Evolutionary conservation across 495 filamentous ascomycete genomes (phyloP), one percentile per base, ranked within the genome.

Genomic region (Emericellopsis terricola): DNA sequence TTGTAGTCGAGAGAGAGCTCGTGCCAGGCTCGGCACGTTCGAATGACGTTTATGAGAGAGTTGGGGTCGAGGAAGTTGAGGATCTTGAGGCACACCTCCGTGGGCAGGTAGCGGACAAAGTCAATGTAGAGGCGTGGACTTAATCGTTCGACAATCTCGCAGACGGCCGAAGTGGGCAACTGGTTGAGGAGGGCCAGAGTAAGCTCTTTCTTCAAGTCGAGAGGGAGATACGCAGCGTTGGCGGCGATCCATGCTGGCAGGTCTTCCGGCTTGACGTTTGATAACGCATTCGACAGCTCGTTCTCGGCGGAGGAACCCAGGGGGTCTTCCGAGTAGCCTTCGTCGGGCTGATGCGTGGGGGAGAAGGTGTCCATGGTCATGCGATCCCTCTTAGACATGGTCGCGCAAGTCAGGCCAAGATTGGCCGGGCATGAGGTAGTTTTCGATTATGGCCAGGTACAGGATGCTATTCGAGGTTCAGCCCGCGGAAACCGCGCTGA

Each of bases 91-190:
- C 79, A 86, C 37, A 96, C 71, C 49, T 97, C 89, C 1, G 80
- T 71, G 0, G 89, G 89, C 7, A 97, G 70, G 45, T 80, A 72
- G 38, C 71, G 55, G 19, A 93, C 69, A 29, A 92, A 92, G 55
- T 97, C 83, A 56, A 94, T 82, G 52, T 94, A 84, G 16, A 92
- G 74, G 4, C 81, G 69, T 6, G 77, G 80, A 30, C 76, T 73
- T 13, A 92, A 59, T 28, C 80, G 75, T 37, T 57, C 47, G 16
- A 89, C 81, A 15, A 94, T 71, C n/a, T 71, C 64, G 11, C 76
- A 72, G 33, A 92, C 72, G 9, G 72, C 68, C 20, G 73, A 75
- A 14, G 81, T 85, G 14, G 75, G 76, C 4, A 94, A 62, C 31
- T 76, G 72, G 39, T 71, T 69, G 23, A 93, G 59, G 15, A 91